phyloP scores from a whole-genome alignment of 352 stramenopile species.

The Globisporangium apiculatum region DNA sequence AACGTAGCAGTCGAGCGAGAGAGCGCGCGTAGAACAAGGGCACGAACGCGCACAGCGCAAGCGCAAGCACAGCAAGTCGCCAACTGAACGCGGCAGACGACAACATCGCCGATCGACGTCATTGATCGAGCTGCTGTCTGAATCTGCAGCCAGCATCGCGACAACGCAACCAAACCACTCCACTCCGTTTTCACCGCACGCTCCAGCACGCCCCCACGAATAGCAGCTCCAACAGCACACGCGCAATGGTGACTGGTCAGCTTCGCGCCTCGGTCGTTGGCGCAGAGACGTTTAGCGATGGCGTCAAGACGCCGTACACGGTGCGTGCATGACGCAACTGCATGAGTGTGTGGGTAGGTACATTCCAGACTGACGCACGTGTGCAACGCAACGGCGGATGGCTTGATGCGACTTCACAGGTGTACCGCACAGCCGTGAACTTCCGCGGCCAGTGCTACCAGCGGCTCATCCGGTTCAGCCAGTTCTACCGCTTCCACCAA shows the following conservation, averaged over 20 bases:
- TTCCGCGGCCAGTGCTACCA: conserved; percentile 59
- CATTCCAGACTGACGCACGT: background rate
- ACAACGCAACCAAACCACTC: background rate
- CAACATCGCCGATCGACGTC: no score
- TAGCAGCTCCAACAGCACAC: background rate
- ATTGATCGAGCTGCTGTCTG: no score
- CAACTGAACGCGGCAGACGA: no score
- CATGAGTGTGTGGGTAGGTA: no score
- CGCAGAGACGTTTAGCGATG: conserved; percentile 34
- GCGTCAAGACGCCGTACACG: conserved; percentile 40
- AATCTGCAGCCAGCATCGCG: background rate
- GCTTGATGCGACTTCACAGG: conserved; percentile 13
- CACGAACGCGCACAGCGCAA: no score
- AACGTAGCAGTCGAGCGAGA: no score
- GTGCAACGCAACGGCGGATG: background rate
- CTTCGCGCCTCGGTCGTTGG: conserved; percentile 66
- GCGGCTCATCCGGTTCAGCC: conserved; percentile 55
- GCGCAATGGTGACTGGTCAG: conserved; percentile 22
- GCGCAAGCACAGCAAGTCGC: no score
- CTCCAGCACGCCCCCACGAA: background rate
- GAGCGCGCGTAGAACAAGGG: no score
- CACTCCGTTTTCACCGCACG: background rate
- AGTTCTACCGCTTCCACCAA: conserved; percentile 48
- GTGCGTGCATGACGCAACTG: conserved; percentile 13
- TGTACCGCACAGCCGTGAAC: conserved; percentile 69